phyloP scores from a whole-genome alignment of 148 eudicot genomes.

The Euryodendron excelsum region DNA sequence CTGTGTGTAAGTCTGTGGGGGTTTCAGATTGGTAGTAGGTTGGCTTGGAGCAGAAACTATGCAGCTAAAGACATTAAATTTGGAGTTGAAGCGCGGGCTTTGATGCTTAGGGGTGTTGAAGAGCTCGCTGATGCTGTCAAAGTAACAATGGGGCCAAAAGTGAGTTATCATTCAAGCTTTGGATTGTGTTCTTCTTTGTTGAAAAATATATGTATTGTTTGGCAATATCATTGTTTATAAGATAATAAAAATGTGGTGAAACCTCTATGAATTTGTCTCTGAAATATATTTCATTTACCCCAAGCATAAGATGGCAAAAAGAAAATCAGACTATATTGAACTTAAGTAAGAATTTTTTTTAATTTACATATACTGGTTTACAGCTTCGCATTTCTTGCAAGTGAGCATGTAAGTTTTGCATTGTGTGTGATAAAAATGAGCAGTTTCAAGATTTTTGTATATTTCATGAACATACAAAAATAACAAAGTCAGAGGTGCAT shows the following conservation, averaged over 20 bases:
- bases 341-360: neutral
- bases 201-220: neutral
- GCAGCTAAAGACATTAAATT: conserved; percentile 46
- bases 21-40: conserved; percentile 26
- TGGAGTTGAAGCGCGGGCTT: conserved; percentile 43
- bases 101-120: conserved; percentile 47
- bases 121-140: conserved; percentile 60
- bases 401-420: neutral
- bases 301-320: neutral
- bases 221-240: neutral
- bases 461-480: neutral
- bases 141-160: conserved; percentile 63
- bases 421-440: neutral
- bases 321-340: neutral
- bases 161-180: neutral
- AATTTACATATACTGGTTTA: neutral
- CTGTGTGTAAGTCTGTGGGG: neutral
- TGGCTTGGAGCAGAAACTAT: conserved; percentile 42
- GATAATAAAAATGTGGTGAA: neutral
- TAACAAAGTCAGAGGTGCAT: neutral
- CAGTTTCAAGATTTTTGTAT: neutral
- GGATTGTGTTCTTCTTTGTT: too few relatives aligned
- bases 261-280: neutral
- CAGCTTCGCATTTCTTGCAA: neutral
- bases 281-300: neutral